Percentiles rank a stretch among this genome's conserved stretches.
Conservation (phyloP, 148 eudicot species). For the Fallopia convolvulus region DNA sequence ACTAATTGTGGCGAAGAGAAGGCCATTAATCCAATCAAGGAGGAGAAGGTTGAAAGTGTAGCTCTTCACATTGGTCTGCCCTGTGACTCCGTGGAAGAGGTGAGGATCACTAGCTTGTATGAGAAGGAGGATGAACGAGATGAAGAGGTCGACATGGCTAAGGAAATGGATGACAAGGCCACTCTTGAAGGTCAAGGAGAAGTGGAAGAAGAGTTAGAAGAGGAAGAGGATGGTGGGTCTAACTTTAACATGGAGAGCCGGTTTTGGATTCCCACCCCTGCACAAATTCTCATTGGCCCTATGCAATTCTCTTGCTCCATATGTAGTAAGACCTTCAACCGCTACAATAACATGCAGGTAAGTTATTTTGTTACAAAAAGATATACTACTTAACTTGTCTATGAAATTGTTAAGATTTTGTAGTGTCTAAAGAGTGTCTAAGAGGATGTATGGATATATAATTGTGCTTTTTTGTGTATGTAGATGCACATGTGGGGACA, state of each 20-base stretch:
- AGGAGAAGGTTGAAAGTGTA: conserved; percentile 22
- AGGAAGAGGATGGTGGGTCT: background rate
- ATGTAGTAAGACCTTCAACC: conserved; percentile 66
- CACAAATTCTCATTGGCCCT: conserved; percentile 66
- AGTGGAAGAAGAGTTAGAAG: conserved; percentile 13
- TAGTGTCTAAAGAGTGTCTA: background rate
- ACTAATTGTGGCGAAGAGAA: background rate
- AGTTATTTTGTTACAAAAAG: background rate
- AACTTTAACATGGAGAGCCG: conserved; percentile 24
- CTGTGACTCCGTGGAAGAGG: background rate
- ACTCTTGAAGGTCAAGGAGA: conserved; percentile 15
- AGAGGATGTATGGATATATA: background rate
- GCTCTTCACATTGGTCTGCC: conserved; percentile 11
- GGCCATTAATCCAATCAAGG: conserved; percentile 17
- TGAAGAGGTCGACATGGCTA: background rate
- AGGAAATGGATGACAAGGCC: background rate
- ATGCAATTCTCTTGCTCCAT: conserved; percentile 72
- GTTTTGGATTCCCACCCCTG: conserved; percentile 70
- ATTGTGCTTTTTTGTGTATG: background rate
- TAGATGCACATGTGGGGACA: conserved; percentile 91
- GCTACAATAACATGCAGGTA: conserved; percentile 72
- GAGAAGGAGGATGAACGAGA: background rate
- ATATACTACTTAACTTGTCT: background rate
- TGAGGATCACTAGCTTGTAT: background rate
- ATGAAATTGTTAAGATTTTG: background rate